A percentile compares a stretch with the other conserved stretches of the same genome.
phyloP scores from a whole-genome alignment of 2,329 filamentous ascomycete genomes.

The Diaporthe destruens region DNA sequence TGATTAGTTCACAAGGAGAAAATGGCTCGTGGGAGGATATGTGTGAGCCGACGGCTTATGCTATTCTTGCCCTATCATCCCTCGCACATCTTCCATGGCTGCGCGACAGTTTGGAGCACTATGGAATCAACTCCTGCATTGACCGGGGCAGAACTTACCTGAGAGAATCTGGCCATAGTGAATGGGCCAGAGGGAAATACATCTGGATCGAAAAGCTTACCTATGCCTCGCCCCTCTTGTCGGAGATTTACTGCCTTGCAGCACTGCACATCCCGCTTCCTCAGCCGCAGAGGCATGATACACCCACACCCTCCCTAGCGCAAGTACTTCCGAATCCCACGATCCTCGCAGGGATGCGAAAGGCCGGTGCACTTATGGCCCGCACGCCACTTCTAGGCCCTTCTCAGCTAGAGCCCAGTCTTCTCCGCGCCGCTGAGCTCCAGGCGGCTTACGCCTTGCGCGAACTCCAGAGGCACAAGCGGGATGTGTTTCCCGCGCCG shows the following conservation, averaged over 20 bases:
- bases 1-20: not conserved
- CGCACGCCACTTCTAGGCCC: slow-evolving; percentile 1
- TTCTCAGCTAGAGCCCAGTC: not conserved
- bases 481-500: not conserved
- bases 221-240: slow-evolving; percentile 29
- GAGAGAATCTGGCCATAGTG: not conserved
- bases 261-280: not conserved
- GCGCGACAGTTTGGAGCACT: not conserved
- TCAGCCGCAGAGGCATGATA: not conserved
- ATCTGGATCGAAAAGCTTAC: slow-evolving; percentile 40
- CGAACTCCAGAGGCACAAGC: not conserved
- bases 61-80: not conserved
- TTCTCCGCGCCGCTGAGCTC: not conserved
- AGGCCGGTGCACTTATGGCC: not conserved
- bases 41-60: slow-evolving; percentile 7
- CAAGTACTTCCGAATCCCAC: not conserved
- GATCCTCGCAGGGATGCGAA: not conserved
- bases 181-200: slow-evolving; percentile 17
- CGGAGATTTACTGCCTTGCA: slow-evolving; percentile 32
- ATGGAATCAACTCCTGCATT: not conserved
- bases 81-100: slow-evolving; percentile 4
- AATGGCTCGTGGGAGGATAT: not conserved
- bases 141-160: not conserved
- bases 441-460: slow-evolving; percentile 11
- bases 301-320: not conserved